These are phyloP conservation scores for Pythium aquatile DNA, from an alignment of 352 stramenopile genomes.

Conservation along the genomic window DNA sequence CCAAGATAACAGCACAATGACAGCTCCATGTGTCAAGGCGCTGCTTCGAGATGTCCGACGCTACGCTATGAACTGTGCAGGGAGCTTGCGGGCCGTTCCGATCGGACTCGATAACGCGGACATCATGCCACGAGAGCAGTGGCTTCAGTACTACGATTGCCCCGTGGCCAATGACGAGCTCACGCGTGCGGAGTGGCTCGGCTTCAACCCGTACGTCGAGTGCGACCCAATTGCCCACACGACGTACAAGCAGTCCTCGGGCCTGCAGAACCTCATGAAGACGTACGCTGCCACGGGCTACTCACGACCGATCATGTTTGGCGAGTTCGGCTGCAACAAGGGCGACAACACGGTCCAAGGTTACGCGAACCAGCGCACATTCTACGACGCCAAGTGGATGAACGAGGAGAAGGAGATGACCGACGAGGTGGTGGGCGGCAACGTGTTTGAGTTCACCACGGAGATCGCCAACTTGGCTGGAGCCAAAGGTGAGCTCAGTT, in stretches of 20 bases:
- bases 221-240: conserved; percentile 43
- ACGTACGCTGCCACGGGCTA: conserved; percentile 41
- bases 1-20: conserved; percentile 24
- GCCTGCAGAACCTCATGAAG: conserved; percentile 45
- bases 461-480: conserved; percentile 38
- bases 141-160: conserved; percentile 53
- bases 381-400: conserved; percentile 55
- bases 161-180: conserved; percentile 38
- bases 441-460: conserved; percentile 42
- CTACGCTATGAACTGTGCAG: conserved; percentile 39
- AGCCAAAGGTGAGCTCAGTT: background rate
- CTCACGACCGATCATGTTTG: conserved; percentile 51
- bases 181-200: conserved; percentile 46
- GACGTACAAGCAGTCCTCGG: conserved; percentile 39
- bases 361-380: conserved; percentile 47
- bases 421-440: conserved; percentile 39
- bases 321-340: conserved; percentile 55
- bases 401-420: conserved; percentile 42
- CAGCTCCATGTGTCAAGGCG: conserved; percentile 49
- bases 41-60: conserved; percentile 44
- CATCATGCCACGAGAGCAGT: conserved; percentile 36
- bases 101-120: conserved; percentile 55
- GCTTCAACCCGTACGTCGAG: conserved; percentile 60
- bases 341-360: conserved; percentile 50
- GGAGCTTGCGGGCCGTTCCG: conserved; percentile 36